Evolutionary conservation across 2,329 filamentous ascomycete genomes (phyloP), one percentile per base, ranked within the genome.

Genomic region (Rachicladosporium sp.): DNA sequence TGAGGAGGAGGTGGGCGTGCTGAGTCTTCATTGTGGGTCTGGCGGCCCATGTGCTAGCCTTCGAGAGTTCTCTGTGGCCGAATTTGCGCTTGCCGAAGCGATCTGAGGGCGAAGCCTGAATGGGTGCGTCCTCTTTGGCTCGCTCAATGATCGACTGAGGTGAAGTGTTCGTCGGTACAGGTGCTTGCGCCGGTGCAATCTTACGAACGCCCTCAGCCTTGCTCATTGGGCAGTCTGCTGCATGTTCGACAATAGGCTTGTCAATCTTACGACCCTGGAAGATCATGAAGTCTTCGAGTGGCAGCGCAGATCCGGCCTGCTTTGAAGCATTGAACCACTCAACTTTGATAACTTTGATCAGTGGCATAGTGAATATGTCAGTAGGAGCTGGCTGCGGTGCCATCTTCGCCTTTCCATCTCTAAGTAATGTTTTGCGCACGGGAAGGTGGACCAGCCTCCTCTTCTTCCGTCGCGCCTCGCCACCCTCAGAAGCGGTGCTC

Each of bases 321-420:
- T 69, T 46, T 27, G 68, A 76, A 12, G 65, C 58, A 3, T 66
- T 51, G 15, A 78, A 51, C 75, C 75, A 79, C 9, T 69, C 64
- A 4, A 73, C 47, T 43, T 62, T 71, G 32, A 76, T 50, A 2
- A 78, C 68, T 43, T 63, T 66, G 35, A 76, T 31, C 3, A 37
- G 4, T 2, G 23, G 23, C 23, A 27, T 27, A 27, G 23, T 27
- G 6, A 27, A 27, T 8, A 8, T 3, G 23, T 27, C 23, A 27
- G 23, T 27, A 27, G 23, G 23, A 27, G 23, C 23, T 27, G 23
- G 23, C 23, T 6, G 23, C 23, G 23, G 7, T 27, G 23, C 23
- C 6, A 27, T 27, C 23, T 27, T 27, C 23, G 23, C 23, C 23
- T 27, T 27, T 27, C 23, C 23, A 27, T 27, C 23, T 27, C 7